Evolutionary conservation across 1,284 basidiomycete species (phyloP).

Genomic region (Caloboletus inedulis): DNA sequence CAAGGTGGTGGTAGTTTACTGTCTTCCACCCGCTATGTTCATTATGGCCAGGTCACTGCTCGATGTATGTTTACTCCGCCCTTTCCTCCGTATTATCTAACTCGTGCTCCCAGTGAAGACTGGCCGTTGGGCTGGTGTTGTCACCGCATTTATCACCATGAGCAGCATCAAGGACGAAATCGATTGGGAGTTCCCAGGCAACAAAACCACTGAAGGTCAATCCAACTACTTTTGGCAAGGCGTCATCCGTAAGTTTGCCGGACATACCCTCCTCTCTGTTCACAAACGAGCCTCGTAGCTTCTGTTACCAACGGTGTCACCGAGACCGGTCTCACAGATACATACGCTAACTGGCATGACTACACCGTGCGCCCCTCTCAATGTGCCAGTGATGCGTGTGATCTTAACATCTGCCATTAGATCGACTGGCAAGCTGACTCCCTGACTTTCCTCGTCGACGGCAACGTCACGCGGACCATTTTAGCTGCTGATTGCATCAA

Average conservation of each 20-base stretch:
- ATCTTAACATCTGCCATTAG: slow-evolving; percentile 33
- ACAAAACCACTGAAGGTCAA: slow-evolving; percentile 59
- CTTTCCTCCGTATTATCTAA: not conserved
- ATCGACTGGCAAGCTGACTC: slow-evolving; percentile 75
- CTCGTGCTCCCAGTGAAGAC: slow-evolving; percentile 53
- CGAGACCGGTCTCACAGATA: slow-evolving; percentile 52
- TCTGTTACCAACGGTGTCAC: slow-evolving; percentile 44
- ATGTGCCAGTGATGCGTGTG: not conserved
- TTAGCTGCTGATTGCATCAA: slow-evolving; percentile 57
- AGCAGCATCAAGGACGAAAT: slow-evolving; percentile 83
- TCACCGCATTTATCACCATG: slow-evolving; percentile 85
- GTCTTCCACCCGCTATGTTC: slow-evolving; percentile 76
- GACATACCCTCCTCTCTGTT: not conserved
- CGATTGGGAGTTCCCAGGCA: slow-evolving; percentile 80
- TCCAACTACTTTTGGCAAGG: slow-evolving; percentile 82
- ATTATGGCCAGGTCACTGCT: slow-evolving; percentile 77
- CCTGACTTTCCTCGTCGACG: slow-evolving; percentile 69
- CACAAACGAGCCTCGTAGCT: slow-evolving; percentile 27
- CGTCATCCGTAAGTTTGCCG: slow-evolving; percentile 54
- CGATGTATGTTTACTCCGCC: slow-evolving; percentile 42
- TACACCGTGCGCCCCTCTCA: slow-evolving; percentile 55
- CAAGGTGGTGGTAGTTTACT: slow-evolving; percentile 71
- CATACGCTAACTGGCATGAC: slow-evolving; percentile 69
- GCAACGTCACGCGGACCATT: slow-evolving; percentile 64
- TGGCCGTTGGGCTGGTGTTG: slow-evolving; percentile 69